Conservation (phyloP, 352 stramenopile species). For the Aphanomyces stellatus region DNA sequence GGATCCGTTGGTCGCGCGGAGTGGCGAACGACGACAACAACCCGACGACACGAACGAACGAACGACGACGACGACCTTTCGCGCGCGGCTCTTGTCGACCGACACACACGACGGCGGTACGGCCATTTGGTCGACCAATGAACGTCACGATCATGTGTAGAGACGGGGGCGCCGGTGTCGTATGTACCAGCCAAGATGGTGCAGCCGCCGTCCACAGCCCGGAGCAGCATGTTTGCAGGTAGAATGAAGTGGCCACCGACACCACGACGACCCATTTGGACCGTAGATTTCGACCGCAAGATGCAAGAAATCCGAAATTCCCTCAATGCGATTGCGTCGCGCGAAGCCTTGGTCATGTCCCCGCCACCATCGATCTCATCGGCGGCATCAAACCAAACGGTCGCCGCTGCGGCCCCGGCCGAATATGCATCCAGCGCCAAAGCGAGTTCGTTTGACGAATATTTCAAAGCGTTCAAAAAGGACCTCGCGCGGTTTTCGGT, state of each 20-base stretch:
- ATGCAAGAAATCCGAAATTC: slow-evolving; percentile 12
- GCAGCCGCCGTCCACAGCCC: not conserved
- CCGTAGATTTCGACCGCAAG: slow-evolving; percentile 9
- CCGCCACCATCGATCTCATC: not conserved
- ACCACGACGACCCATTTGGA: no score
- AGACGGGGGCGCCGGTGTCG: not conserved
- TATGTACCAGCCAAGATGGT: not conserved
- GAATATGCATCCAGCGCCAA: no score
- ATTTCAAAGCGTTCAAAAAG: slow-evolving; percentile 11
- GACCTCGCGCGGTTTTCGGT: not conserved
- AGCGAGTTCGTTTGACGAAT: slow-evolving; percentile 2
- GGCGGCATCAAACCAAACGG: not conserved
- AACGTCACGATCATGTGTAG: no score
- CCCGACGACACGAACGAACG: no score
- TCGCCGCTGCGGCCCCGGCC: no score
- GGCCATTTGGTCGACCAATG: no score
- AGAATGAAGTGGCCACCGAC: no score
- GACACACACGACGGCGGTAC: no score
- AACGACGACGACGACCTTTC: no score
- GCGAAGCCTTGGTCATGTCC: not conserved
- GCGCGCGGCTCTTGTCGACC: no score
- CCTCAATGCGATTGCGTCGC: slow-evolving; percentile 9
- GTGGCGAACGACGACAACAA: no score
- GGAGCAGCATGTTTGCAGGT: slow-evolving; percentile 12
- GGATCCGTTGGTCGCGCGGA: no score